Evolutionary conservation across 495 filamentous ascomycete species (phyloP), one percentile per base, ranked within the genome.

Genomic region (Penicillium soppii): DNA sequence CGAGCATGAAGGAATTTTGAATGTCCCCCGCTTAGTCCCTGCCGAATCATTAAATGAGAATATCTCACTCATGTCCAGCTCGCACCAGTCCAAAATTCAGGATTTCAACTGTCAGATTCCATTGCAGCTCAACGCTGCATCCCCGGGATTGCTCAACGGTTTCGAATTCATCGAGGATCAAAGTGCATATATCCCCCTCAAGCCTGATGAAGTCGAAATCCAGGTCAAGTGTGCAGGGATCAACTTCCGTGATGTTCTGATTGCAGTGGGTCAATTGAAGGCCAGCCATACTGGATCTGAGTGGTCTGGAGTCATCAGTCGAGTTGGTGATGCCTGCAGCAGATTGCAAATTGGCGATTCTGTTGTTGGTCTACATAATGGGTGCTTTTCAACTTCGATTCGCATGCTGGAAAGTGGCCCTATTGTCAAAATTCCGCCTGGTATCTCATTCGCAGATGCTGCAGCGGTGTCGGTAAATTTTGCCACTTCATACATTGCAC

Each of bases 171-270:
- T 55, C 20, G 58, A 62, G 15, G 54, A 54, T n/a, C 17, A 41
- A 6, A 27, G 12, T 19, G 21, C 32, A 6, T 20, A 20, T 16
- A 2, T 21, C 16, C 36, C 36, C 7, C 36, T 39, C 7, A 5
- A n/a, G 21, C 16, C 17, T 19, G 12, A 55, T 19, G 32, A 57
- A 8, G 17, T 73, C 0, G 65, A 70, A 21, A 52, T 72, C 7
- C 26, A 62, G 15, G 53, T 69, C 23, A 47, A 50, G 6, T 41
- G 47, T 6, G 63, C 64, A 3, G 75, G 76, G 1, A 15, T 79
- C 4, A 79, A 77, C 56, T 73, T 71, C 53, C 68, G 66, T 13
- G 77, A 81, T 50, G 54, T 79, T 2, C 56, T 69, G 5, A 56
- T 69, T 0, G 65, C 69, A 0, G 60, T 73, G 43, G 76, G 70